Evolutionary conservation across 2,329 filamentous ascomycete genomes (phyloP).

Genomic region (Fusarium sp.): DNA sequence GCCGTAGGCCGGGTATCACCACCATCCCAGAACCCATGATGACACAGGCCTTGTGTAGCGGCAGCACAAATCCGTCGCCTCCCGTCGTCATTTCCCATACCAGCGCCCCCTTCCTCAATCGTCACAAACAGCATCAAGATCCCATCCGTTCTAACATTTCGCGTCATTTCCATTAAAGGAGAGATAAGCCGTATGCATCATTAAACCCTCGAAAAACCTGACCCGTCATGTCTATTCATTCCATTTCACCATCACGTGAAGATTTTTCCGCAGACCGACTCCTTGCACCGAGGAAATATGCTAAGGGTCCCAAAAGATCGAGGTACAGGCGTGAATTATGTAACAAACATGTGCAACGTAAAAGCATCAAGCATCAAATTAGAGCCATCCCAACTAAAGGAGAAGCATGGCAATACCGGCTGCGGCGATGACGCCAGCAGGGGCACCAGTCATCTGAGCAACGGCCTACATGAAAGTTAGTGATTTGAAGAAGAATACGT

Average conservation of each 20-base stretch:
- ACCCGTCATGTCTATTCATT: constrained; percentile 50
- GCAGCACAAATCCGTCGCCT: constrained; percentile 24
- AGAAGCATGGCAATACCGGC: constrained; percentile 64
- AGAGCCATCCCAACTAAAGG: constrained; percentile 55
- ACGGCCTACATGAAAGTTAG: constrained; percentile 44
- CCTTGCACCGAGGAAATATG: constrained; percentile 44
- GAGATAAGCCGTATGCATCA: constrained; percentile 54
- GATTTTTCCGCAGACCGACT: constrained; percentile 44
- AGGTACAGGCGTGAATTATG: constrained; percentile 58
- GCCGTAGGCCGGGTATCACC: constrained; percentile 47
- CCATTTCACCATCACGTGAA: constrained; percentile 47
- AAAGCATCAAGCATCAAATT: constrained; percentile 46
- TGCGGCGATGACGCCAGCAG: constrained; percentile 62
- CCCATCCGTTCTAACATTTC: constrained; percentile 48
- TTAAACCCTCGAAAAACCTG: constrained; percentile 52
- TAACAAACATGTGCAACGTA: constrained; percentile 58
- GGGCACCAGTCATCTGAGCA: constrained; percentile 60
- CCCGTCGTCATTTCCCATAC: constrained; percentile 27
- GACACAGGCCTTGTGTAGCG: constrained; percentile 9
- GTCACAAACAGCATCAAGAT: constrained; percentile 38
- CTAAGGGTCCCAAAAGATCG: constrained; percentile 48
- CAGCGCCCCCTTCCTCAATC: constrained; percentile 25
- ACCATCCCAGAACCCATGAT: constrained; percentile 40
- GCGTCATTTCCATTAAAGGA: constrained; percentile 53
- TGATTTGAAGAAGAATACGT: background rate